A percentile compares a stretch with the other conserved stretches of the same genome.
Conservation (phyloP, 1,139 yeast species). For the Candida smagusa region DNA sequence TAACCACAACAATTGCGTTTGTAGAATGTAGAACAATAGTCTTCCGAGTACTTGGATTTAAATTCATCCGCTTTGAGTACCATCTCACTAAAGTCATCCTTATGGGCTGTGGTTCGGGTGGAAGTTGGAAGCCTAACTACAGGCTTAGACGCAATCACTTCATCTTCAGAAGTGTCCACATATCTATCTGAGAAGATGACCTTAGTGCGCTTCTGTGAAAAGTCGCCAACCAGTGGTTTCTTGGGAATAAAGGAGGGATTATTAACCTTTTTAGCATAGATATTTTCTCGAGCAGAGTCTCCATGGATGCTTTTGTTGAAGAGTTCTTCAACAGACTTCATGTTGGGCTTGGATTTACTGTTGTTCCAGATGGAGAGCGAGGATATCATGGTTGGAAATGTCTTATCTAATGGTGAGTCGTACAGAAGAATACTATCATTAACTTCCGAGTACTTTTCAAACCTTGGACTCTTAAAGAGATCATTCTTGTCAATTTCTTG, state of each 20-base stretch:
- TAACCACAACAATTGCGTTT: constrained; percentile 34
- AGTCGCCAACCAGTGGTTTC: background rate
- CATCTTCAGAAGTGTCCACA: background rate
- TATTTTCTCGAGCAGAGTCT: constrained; percentile 12
- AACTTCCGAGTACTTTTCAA: background rate
- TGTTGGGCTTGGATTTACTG: constrained; percentile 3
- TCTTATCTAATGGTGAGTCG: background rate
- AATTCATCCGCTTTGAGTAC: constrained; percentile 1
- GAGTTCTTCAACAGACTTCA: constrained; percentile 9
- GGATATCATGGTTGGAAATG: constrained; percentile 8
- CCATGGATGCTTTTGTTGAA: constrained; percentile 6
- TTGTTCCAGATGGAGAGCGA: constrained; percentile 13
- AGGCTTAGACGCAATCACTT: background rate
- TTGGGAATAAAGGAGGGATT: constrained; percentile 25
- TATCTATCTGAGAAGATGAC: constrained; percentile 4
- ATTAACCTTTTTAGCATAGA: constrained; percentile 20
- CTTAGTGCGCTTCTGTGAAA: background rate
- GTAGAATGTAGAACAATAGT: constrained; percentile 33
- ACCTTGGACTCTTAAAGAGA: too few relatives aligned
- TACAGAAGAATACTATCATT: background rate
- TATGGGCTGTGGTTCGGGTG: background rate
- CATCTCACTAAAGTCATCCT: constrained; percentile 3
- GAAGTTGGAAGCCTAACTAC: constrained; percentile 1
- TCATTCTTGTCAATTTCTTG: too few relatives aligned
- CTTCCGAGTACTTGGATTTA: constrained; percentile 19